phyloP scores from a whole-genome alignment of 805 yeast genomes.

The Sugiyamaella qingdaonensis region DNA sequence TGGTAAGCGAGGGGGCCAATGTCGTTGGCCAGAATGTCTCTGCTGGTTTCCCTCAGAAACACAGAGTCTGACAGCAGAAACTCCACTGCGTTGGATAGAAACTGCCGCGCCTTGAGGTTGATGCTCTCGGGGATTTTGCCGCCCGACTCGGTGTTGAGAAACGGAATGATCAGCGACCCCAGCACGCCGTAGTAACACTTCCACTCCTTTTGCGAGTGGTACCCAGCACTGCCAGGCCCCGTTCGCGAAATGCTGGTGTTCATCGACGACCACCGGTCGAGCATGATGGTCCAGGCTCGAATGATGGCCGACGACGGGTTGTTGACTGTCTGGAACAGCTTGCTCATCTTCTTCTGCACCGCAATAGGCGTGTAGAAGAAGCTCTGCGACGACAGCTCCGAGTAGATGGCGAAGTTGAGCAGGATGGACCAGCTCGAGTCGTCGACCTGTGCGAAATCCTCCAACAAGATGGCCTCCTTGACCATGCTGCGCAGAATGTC shows the following conservation, averaged over 20 bases:
- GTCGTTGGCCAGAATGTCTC: slow-evolving; percentile 66
- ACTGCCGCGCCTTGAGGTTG: slow-evolving; percentile 51
- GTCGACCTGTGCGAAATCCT: slow-evolving; percentile 19
- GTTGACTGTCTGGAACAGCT: slow-evolving; percentile 28
- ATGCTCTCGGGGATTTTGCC: slow-evolving; percentile 29
- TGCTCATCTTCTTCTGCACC: slow-evolving; percentile 61
- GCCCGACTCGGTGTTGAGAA: slow-evolving; percentile 17
- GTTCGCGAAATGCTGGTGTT: slow-evolving; percentile 21
- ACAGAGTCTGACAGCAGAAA: slow-evolving; percentile 40
- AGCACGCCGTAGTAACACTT: slow-evolving; percentile 69
- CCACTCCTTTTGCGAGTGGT: slow-evolving; percentile 36
- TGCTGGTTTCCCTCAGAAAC: slow-evolving; percentile 60
- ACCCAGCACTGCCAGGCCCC: slow-evolving; percentile 18
- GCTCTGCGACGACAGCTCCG: slow-evolving; percentile 48
- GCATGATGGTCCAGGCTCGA: slow-evolving; percentile 44
- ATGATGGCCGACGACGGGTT: slow-evolving; percentile 36
- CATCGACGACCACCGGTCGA: slow-evolving; percentile 43
- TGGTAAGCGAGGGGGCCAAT: slow-evolving; percentile 56
- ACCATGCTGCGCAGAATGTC: slow-evolving; percentile 36
- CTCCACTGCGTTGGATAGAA: slow-evolving; percentile 31
- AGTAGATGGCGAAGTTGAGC: slow-evolving; percentile 38
- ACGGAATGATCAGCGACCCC: slow-evolving; percentile 48
- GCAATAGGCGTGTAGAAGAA: slow-evolving; percentile 63
- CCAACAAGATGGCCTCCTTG: slow-evolving; percentile 24
- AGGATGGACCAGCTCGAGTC: slow-evolving; percentile 22